phyloP scores from a whole-genome alignment of 768 basidiomycete genomes.

The Multifurca ochricompacta region DNA sequence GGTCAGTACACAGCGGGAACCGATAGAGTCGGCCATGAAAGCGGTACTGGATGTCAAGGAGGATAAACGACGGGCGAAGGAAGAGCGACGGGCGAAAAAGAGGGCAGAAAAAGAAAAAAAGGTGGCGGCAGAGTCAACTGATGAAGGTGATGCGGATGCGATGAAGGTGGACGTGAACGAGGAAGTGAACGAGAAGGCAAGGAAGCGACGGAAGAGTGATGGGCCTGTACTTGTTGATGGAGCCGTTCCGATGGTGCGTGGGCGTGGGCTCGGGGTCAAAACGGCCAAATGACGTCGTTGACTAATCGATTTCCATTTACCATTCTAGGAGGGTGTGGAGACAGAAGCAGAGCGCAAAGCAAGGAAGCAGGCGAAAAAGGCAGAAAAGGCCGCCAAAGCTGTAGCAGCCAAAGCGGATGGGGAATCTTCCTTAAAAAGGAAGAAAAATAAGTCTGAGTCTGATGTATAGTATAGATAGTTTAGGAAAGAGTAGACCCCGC shows the following conservation, averaged over 20 bases:
- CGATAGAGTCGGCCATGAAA: conserved; percentile 68
- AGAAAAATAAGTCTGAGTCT: conserved; percentile 37
- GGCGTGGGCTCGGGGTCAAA: background rate
- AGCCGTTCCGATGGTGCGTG: conserved; percentile 21
- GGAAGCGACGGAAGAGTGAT: conserved; percentile 33
- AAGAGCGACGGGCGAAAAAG: conserved; percentile 68
- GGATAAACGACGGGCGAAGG: conserved; percentile 76
- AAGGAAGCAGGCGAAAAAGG: conserved; percentile 68
- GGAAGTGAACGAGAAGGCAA: conserved; percentile 30
- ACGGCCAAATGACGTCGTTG: background rate
- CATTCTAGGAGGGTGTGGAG: conserved; percentile 49
- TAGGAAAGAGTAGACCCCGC: too few relatives aligned
- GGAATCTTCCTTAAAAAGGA: conserved; percentile 51
- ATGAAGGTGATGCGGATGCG: conserved; percentile 23
- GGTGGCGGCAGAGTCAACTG: conserved; percentile 27
- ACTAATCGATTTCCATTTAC: conserved; percentile 12
- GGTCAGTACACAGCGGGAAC: conserved; percentile 78
- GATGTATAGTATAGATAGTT: too few relatives aligned
- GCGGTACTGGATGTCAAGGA: conserved; percentile 77
- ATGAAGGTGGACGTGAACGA: conserved; percentile 42
- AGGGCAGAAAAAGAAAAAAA: conserved; percentile 42
- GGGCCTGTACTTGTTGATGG: background rate
- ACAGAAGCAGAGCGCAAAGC: conserved; percentile 82
- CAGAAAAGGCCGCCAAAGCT: conserved; percentile 57
- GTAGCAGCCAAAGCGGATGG: conserved; percentile 36